These are phyloP conservation scores for Yarrowia sp. DNA, from an alignment of 805 yeast species.

Conservation along the genomic window DNA sequence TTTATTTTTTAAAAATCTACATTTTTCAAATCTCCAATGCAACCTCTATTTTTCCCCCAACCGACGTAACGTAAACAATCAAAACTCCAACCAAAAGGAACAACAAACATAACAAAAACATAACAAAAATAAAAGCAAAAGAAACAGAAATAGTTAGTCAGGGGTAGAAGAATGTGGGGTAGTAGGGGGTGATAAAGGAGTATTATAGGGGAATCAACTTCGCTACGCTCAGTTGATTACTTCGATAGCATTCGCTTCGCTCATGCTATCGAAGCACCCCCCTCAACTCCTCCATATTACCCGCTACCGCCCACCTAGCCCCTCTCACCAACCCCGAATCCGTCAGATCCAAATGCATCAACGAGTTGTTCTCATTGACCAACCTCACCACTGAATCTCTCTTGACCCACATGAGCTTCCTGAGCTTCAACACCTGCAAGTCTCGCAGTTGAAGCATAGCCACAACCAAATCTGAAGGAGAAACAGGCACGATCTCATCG, in stretches of 20 bases:
- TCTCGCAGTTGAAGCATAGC: conserved; percentile 37
- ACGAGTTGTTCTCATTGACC: conserved; percentile 27
- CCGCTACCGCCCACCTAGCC: conserved; percentile 17
- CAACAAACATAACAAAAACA: background rate
- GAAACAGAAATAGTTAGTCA: too few species aligned
- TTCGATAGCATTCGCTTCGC: too few species aligned
- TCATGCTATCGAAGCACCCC: background rate
- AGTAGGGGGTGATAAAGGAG: too few species aligned
- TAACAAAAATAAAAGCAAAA: background rate
- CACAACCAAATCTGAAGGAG: conserved; percentile 34
- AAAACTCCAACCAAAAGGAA: background rate
- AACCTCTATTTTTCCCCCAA: too few species aligned
- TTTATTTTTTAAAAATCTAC: too few species aligned
- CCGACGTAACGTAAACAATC: background rate
- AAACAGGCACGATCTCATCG: conserved; percentile 34
- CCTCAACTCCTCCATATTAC: background rate
- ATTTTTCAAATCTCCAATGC: too few species aligned
- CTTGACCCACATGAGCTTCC: conserved; percentile 51
- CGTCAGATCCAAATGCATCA: conserved; percentile 1
- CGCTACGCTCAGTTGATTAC: background rate
- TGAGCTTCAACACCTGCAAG: conserved; percentile 44
- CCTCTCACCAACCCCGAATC: conserved; percentile 12
- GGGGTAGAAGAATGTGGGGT: too few species aligned
- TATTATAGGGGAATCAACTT: too few species aligned
- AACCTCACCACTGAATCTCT: conserved; percentile 38